Evolutionary conservation across 2,329 filamentous ascomycete genomes (phyloP).

Genomic region (Claviceps sp.): DNA sequence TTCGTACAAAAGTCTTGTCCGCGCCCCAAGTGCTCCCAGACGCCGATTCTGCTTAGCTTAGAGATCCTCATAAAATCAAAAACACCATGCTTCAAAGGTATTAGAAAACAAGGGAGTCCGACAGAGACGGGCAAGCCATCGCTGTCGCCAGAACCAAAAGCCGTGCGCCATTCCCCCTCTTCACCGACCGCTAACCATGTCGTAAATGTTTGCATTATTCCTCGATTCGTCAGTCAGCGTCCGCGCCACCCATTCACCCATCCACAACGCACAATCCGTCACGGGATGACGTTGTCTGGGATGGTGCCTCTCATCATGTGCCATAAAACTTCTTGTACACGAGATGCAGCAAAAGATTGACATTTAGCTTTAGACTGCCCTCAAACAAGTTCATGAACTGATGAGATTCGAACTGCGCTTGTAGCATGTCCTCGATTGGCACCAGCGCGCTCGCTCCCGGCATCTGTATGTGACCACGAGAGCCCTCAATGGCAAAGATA

Average conservation of each 20-base stretch:
- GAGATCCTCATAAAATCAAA: background rate
- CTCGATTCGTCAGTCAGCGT: background rate
- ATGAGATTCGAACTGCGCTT: constrained; percentile 93
- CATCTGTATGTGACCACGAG: constrained; percentile 85
- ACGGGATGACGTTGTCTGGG: background rate
- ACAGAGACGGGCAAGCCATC: background rate
- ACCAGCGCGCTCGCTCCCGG: constrained; percentile 82
- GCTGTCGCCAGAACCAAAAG: constrained; percentile 1
- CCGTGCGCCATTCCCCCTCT: constrained; percentile 1
- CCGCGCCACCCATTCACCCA: background rate
- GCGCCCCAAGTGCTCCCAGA: background rate
- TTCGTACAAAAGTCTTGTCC: background rate
- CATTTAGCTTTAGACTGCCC: constrained; percentile 73
- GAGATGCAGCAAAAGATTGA: constrained; percentile 91
- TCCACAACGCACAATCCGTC: background rate
- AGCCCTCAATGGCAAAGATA: constrained; percentile 84
- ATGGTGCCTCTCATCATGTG: constrained; percentile 26
- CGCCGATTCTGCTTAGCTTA: background rate
- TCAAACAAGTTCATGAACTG: constrained; percentile 95
- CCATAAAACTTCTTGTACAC: constrained; percentile 98
- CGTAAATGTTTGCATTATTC: constrained; percentile 2
- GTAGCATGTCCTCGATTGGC: constrained; percentile 81
- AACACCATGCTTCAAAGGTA: background rate
- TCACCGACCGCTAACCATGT: background rate
- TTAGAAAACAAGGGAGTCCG: background rate